These are phyloP conservation scores for Stephanodiscus triporus DNA, from an alignment of 108 stramenopile species.

Conservation along the genomic window DNA sequence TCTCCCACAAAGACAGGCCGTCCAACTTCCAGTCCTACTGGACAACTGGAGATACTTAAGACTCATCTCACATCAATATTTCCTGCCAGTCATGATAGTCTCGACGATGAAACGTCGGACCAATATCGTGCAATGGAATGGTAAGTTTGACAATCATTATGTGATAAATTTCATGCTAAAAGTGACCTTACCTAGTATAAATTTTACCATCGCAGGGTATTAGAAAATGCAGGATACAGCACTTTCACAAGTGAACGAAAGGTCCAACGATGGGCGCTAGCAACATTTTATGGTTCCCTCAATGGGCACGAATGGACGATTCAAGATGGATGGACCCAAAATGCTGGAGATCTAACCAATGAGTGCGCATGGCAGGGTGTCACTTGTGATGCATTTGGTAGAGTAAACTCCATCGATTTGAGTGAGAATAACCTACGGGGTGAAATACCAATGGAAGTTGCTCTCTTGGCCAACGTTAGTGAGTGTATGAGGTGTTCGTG, in stretches of 20 bases:
- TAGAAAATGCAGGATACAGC: slow-evolving; percentile 20
- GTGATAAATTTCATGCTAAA: not conserved
- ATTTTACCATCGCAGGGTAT: slow-evolving; percentile 11
- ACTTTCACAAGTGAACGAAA: slow-evolving; percentile 13
- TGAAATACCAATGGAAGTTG: slow-evolving; percentile 24
- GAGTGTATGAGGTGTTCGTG: not conserved
- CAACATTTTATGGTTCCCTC: slow-evolving; percentile 34
- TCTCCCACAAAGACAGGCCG: slow-evolving; percentile 11
- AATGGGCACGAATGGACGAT: slow-evolving; percentile 40
- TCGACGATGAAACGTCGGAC: slow-evolving; percentile 17
- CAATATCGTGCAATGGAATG: slow-evolving; percentile 47
- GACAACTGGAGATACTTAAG: slow-evolving; percentile 3
- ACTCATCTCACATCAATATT: slow-evolving; percentile 17
- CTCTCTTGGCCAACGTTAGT: slow-evolving; percentile 26
- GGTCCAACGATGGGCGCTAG: slow-evolving; percentile 44
- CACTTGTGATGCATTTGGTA: slow-evolving; percentile 25
- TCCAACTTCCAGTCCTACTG: slow-evolving; percentile 18
- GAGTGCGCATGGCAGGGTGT: slow-evolving; percentile 51
- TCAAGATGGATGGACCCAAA: slow-evolving; percentile 28
- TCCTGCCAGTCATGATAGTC: slow-evolving; percentile 30
- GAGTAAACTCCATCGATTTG: slow-evolving; percentile 27
- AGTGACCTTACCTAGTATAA: not conserved
- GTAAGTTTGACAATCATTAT: slow-evolving; percentile 5
- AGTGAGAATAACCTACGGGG: slow-evolving; percentile 34
- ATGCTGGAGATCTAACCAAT: slow-evolving; percentile 15